Base-by-base conservation (phyloP, 441 rosid genomes). In the Populus hybrid region DNA sequence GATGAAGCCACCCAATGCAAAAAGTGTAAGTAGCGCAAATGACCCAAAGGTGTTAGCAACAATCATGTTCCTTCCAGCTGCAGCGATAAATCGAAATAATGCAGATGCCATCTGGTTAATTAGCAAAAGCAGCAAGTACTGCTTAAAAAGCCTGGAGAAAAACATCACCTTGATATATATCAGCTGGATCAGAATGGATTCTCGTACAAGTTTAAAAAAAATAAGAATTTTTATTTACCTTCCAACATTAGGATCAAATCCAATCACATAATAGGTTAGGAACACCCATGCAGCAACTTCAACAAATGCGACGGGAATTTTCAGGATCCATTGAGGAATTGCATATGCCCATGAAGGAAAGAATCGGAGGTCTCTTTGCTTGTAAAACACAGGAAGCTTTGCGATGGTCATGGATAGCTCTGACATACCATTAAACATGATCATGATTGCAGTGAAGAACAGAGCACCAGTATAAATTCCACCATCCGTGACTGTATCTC, bases 331-430 rank as follows among this genome's bases (percentile, higher is more conserved):
- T 42, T 87, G 74, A 8, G 98, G 97, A 66, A 94, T 80, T 53
- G 95, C 75, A 78, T 86, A 94, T 3, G 88, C 87, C 97, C 98
- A 94, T 0, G 94, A 33, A 67, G 98, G 96, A 82, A 79, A 92
- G 87, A 94, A 92, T 5, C 86, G 85, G 61, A 87, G 84, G 74
- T 90, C 93, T 24, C 98, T 86, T 80, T 94, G 98, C 83, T 93
- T 94, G 91, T 86, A 94, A 71, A 94, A 94, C 72, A 94, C 92
- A 36, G 94, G 96, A 81, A 94, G 98, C 75, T 91, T 91, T 75
- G 80, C 85, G 66, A 94, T 87, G 40, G 97, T 87, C 93, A 94
- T 83, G 40, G 93, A 83, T 9, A 94, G 84, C 81, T 94, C 97
- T 11, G 93, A 72, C 88, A 92, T 82, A 4, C 96, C 96, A 72